Conservation (phyloP, 257 asterid species). For the Plantago major region DNA sequence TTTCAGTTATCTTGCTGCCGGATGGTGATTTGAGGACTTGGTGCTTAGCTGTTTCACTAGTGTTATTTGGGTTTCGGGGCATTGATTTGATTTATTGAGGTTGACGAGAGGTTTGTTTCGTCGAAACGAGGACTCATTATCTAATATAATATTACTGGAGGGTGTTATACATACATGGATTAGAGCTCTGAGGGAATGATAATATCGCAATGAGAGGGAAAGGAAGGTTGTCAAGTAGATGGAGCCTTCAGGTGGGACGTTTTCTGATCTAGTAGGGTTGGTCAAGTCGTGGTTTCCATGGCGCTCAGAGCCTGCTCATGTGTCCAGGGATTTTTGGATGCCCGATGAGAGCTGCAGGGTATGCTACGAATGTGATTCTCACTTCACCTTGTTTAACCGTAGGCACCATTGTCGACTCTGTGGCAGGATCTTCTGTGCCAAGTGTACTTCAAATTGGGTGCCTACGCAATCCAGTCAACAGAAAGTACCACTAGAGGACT, state of each 20-base stretch:
- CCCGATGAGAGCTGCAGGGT: constrained; percentile 96
- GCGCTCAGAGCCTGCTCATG: constrained; percentile 67
- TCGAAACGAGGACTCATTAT: neutral
- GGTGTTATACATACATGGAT: constrained; percentile 28
- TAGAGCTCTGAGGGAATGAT: constrained; percentile 50
- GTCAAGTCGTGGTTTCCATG: constrained; percentile 78
- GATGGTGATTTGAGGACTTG: constrained; percentile 9
- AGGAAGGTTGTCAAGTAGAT: constrained; percentile 41
- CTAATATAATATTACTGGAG: constrained; percentile 1
- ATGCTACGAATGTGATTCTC: constrained; percentile 93
- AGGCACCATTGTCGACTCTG: constrained; percentile 97
- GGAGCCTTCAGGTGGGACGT: constrained; percentile 52
- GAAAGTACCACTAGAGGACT: constrained; percentile 40
- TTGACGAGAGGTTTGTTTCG: constrained; percentile 14
- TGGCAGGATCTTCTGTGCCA: constrained; percentile 80
- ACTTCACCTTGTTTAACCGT: constrained; percentile 75
- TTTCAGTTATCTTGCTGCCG: neutral
- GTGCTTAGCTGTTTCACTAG: constrained; percentile 7
- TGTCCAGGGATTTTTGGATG: constrained; percentile 98
- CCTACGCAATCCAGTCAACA: constrained; percentile 40
- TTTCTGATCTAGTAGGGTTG: constrained; percentile 56
- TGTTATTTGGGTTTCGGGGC: constrained; percentile 8
- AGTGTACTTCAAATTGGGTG: constrained; percentile 79
- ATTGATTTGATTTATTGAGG: constrained; percentile 14
- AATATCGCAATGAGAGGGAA: constrained; percentile 47